These are phyloP conservation scores for Hawksworthiomyces lignivorus DNA, from an alignment of 2,329 filamentous ascomycete genomes.

Conservation along the genomic window DNA sequence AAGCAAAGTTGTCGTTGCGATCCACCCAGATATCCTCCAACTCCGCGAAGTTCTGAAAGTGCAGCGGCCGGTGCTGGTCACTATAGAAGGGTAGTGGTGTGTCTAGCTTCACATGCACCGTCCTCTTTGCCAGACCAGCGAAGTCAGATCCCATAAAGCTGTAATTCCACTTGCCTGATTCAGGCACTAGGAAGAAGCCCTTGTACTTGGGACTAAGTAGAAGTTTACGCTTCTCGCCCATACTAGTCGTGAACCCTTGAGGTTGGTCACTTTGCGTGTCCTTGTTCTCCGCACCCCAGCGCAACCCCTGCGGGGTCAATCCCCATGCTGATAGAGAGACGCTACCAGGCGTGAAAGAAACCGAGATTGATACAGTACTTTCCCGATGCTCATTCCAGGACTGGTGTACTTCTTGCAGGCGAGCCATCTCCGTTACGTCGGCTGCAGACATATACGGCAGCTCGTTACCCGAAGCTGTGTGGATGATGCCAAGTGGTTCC, in stretches of 20 bases:
- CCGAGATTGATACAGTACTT: conserved; percentile 89
- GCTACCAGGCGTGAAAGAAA: conserved; percentile 92
- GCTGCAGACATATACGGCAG: conserved; percentile 91
- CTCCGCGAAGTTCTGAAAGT: conserved; percentile 97
- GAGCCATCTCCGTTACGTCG: conserved; percentile 90
- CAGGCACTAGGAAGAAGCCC: conserved; percentile 93
- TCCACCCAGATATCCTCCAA: conserved; percentile 96
- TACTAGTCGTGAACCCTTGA: conserved; percentile 81
- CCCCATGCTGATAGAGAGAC: conserved; percentile 93
- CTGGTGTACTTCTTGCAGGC: conserved; percentile 74
- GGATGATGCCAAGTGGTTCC: conserved; percentile 89
- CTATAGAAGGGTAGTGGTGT: conserved; percentile 87
- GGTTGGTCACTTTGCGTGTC: conserved; percentile 89
- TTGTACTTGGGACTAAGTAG: conserved; percentile 87
- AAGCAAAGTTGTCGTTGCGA: conserved; percentile 86
- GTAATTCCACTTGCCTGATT: conserved; percentile 91
- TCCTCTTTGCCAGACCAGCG: conserved; percentile 80
- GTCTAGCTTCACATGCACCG: conserved; percentile 86
- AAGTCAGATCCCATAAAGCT: conserved; percentile 94
- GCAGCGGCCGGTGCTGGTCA: conserved; percentile 81
- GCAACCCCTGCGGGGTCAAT: conserved; percentile 84
- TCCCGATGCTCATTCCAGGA: conserved; percentile 63
- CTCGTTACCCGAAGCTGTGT: conserved; percentile 92
- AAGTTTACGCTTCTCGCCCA: conserved; percentile 94
- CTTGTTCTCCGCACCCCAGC: conserved; percentile 95